Conservation (phyloP, 1,139 yeast species). For the Waltiozyma sp. region DNA sequence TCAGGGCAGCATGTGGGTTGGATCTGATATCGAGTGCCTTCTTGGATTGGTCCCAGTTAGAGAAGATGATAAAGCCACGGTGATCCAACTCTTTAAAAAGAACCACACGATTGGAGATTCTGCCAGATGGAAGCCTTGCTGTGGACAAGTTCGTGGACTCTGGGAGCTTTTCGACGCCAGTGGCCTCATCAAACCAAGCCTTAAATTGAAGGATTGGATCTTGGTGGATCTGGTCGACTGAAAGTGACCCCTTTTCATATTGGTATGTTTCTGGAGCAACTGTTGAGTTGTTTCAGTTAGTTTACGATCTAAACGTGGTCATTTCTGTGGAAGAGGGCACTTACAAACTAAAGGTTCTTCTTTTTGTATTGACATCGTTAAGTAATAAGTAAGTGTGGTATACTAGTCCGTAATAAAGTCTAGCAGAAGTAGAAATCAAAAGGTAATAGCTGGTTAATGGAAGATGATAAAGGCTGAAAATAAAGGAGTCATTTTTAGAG, state of each 20-base stretch:
- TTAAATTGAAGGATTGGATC: slow-evolving; percentile 74
- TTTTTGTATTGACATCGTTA: slow-evolving; percentile 4
- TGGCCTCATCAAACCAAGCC: slow-evolving; percentile 81
- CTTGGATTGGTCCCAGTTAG: slow-evolving; percentile 84
- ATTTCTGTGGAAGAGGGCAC: background rate
- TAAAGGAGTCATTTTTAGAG: too few relatives aligned
- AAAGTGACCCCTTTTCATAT: slow-evolving; percentile 58
- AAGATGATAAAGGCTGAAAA: too few relatives aligned
- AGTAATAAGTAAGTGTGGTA: background rate
- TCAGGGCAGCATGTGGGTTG: slow-evolving; percentile 72
- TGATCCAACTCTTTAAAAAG: slow-evolving; percentile 81
- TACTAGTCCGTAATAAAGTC: too few relatives aligned
- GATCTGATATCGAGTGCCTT: slow-evolving; percentile 60
- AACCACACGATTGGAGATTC: slow-evolving; percentile 76
- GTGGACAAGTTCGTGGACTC: slow-evolving; percentile 79
- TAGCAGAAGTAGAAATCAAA: too few relatives aligned
- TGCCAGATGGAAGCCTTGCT: slow-evolving; percentile 76
- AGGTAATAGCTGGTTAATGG: too few relatives aligned
- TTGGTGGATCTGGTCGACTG: slow-evolving; percentile 37
- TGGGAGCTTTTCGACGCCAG: slow-evolving; percentile 48
- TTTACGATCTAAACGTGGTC: too few relatives aligned
- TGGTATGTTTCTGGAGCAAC: slow-evolving; percentile 87
- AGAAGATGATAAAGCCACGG: slow-evolving; percentile 78
- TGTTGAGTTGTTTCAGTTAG: slow-evolving; percentile 1
- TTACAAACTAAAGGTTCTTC: slow-evolving; percentile 11